A percentile compares a stretch with the other conserved stretches of the same genome.
Evolutionary conservation across 2,329 filamentous ascomycete species (phyloP).

Genomic region (Nigrograna mackinnonii): DNA sequence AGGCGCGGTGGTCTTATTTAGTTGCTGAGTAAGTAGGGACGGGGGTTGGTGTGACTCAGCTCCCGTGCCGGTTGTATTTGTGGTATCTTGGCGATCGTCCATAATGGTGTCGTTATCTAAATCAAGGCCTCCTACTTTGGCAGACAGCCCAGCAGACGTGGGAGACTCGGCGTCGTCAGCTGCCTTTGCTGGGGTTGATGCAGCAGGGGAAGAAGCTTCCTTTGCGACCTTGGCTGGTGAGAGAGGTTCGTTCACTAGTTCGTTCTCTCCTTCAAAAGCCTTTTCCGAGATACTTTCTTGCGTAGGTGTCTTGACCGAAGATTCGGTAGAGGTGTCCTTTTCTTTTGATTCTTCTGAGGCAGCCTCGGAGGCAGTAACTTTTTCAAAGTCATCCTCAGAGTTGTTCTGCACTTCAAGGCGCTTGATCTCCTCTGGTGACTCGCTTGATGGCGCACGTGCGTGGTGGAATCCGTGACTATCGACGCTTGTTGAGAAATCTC

Average conservation of each 20-base stretch:
- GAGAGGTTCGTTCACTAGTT: conserved; percentile 78
- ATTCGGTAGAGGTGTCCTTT: conserved; percentile 39
- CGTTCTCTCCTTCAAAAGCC: conserved; percentile 55
- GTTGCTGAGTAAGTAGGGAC: conserved; percentile 48
- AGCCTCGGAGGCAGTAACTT: conserved; percentile 72
- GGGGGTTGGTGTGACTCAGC: conserved; percentile 33
- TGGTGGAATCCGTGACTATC: conserved; percentile 57
- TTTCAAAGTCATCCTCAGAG: conserved; percentile 91
- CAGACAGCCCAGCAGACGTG: conserved; percentile 57
- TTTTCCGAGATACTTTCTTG: conserved; percentile 26
- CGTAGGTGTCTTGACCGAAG: conserved; percentile 49
- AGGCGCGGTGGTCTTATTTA: conserved; percentile 35
- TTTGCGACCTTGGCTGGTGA: conserved; percentile 57
- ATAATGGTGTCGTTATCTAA: conserved; percentile 63
- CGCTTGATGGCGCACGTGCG: conserved; percentile 49
- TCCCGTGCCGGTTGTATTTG: conserved; percentile 21
- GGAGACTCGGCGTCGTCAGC: conserved; percentile 46
- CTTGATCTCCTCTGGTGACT: conserved; percentile 68
- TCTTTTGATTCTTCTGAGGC: conserved; percentile 69
- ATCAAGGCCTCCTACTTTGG: conserved; percentile 60
- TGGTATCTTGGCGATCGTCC: conserved; percentile 30
- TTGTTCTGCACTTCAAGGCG: conserved; percentile 78
- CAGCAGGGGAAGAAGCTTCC: conserved; percentile 20
- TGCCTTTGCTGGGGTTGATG: conserved; percentile 22
- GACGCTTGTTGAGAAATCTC: conserved; percentile 54